A percentile compares a stretch with the other conserved stretches of the same genome.
phyloP scores from a whole-genome alignment of 345 rosid genomes.

The Cardamine occulta region DNA sequence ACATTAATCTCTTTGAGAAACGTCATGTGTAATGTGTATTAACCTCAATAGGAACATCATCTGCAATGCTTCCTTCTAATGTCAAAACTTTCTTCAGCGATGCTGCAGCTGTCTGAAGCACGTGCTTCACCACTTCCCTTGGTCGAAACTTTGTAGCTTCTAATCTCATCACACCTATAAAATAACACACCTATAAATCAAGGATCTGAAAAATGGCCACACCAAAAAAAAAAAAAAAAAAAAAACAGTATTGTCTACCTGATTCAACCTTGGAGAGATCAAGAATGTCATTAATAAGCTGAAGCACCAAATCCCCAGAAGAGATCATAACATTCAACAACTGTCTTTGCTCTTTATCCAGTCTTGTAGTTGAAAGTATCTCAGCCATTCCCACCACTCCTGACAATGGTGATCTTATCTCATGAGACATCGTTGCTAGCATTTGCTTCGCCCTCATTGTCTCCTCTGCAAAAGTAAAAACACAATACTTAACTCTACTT shows the following conservation, averaged over 20 bases:
- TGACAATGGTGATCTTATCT: conserved; percentile 92
- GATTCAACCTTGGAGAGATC: conserved; percentile 99
- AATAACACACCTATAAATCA: not conserved
- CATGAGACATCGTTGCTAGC: conserved; percentile 99
- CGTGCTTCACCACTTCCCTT: conserved; percentile 90
- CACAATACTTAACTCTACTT: not conserved
- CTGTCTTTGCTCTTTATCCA: conserved; percentile 77
- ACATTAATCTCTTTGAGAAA: not conserved
- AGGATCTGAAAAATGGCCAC: conserved; percentile 18
- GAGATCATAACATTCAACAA: conserved; percentile 86
- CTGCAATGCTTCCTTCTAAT: conserved; percentile 80
- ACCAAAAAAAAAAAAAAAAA: not conserved
- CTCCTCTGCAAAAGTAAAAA: conserved; percentile 65
- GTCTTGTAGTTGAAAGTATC: conserved; percentile 78
- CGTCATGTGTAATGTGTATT: conserved; percentile 5
- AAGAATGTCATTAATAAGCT: conserved; percentile 91
- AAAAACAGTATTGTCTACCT: conserved; percentile 47
- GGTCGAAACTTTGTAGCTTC: conserved; percentile 96
- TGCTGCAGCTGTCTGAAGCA: conserved; percentile 95
- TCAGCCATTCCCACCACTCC: conserved; percentile 98
- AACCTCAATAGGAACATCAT: conserved; percentile 92
- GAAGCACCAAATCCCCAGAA: conserved; percentile 96
- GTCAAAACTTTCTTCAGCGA: conserved; percentile 77
- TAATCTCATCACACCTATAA: conserved; percentile 82
- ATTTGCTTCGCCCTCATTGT: conserved; percentile 98